Base-by-base conservation (phyloP, 1,284 basidiomycete genomes). In the Schizopora paradoxa region DNA sequence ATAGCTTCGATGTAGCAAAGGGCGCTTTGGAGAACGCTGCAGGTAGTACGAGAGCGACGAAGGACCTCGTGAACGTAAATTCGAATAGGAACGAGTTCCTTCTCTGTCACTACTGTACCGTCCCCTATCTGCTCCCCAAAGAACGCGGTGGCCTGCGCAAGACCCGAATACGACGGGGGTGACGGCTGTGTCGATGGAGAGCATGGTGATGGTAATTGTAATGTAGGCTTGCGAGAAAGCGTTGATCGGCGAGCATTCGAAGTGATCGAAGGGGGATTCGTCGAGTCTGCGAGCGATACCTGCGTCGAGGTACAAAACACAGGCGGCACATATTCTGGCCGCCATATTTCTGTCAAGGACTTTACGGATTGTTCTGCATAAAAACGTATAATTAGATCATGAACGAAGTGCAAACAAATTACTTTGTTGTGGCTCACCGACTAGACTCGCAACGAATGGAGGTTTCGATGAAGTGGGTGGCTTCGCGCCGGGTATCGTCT, bases 1-100 rank as follows among this genome's bases (percentile, higher is more conserved):
- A 88, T 72, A 2, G 82, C 86, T 60, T 87, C 82, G 21, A 89
- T 66, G 56, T 88, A 89, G 60, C 86, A 89, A 0, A 89, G 65
- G 0, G 85, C 86, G 0, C 84, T 84, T 60, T 89, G 85, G 5
- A 89, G 69, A 11, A 87, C 82, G 36, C 70, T 76, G 16, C 79
- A 82, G 7, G 86, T 86, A 1, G 85, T 88, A 42, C 81, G 73
- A 13, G 85, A 88, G 21, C 84, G 79, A 41, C 80, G 72, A 21
- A 88, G 70, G 6, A 88, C 83, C 61, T 89, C 83, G 59, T 86
- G 82, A 13, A 89, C 82, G 52, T 88, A 88, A 4, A 73, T 69
- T 55, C 75, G 79, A 53, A 87, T 74, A 7, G 82, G 79, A 5
- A 77, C 64, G 21, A 76, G 59, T 41, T 72, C 50, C 35, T 51